phyloP scores from a whole-genome alignment of 768 basidiomycete species.

The Sporobolomyces pararoseus region DNA sequence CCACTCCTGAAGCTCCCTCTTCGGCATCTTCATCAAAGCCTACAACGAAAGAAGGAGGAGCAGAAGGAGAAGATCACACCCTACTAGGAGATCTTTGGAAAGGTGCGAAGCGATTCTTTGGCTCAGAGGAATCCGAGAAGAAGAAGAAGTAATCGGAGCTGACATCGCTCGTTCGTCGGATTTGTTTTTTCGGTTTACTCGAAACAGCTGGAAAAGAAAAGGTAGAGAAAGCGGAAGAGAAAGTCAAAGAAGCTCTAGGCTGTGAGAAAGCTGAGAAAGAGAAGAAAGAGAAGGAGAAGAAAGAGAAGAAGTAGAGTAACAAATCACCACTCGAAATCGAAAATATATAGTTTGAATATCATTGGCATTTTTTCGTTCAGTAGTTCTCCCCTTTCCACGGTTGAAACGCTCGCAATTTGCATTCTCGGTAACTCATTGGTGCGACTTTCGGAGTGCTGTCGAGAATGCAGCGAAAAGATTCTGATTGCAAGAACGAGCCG shows the following conservation, averaged over 20 bases:
- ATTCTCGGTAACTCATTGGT: too few species aligned
- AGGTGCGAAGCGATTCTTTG: constrained; percentile 34
- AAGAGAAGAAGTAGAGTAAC: neutral
- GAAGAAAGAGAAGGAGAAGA: constrained; percentile 10
- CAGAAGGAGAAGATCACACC: constrained; percentile 14
- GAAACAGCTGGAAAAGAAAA: constrained; percentile 33
- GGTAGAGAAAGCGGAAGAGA: constrained; percentile 28
- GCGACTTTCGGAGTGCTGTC: too few species aligned
- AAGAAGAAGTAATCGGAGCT: neutral
- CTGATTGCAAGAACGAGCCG: too few species aligned
- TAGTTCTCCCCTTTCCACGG: too few species aligned
- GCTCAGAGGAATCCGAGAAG: neutral
- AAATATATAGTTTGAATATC: too few species aligned
- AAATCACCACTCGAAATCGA: too few species aligned
- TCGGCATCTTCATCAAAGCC: neutral
- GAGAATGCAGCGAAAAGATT: too few species aligned
- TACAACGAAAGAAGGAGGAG: neutral
- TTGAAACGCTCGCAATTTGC: too few species aligned
- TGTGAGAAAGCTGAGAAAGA: neutral
- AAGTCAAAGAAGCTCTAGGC: constrained; percentile 16
- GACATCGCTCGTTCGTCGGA: neutral
- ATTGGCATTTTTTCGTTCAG: too few species aligned
- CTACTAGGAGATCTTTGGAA: constrained; percentile 33
- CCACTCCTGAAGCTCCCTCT: neutral
- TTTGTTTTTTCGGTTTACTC: too few species aligned